Percentiles rank a stretch among this genome's conserved stretches.
These are phyloP conservation scores for Aspergillus hancockii DNA, from an alignment of 495 filamentous ascomycete species.

Conservation along the genomic window DNA sequence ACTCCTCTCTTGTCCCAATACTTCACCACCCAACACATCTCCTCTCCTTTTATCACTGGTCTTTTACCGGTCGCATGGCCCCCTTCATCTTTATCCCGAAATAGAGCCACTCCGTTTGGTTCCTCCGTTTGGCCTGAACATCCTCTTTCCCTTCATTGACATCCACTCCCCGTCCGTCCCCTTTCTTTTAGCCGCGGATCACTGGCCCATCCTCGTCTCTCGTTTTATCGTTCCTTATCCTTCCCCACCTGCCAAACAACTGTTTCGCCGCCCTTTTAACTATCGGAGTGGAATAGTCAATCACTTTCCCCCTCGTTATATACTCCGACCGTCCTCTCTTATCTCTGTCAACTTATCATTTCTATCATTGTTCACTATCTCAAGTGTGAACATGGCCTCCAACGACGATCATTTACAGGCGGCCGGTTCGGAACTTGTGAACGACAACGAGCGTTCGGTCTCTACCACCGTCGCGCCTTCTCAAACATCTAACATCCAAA, in stretches of 20 bases:
- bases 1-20: neutral
- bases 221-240: constrained; percentile 8
- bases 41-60: constrained; percentile 6
- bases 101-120: constrained; percentile 8
- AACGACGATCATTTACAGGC: constrained; percentile 25
- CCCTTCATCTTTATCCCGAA: constrained; percentile 6
- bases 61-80: constrained; percentile 18
- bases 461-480: constrained; percentile 21
- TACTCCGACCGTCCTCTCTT: constrained; percentile 8
- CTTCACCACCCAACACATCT: constrained; percentile 1
- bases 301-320: neutral
- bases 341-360: constrained; percentile 8
- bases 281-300: neutral
- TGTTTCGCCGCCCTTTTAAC: neutral
- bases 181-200: constrained; percentile 18
- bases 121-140: constrained; percentile 1
- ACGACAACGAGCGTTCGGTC: constrained; percentile 22
- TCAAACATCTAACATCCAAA: constrained; percentile 23
- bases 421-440: constrained; percentile 16
- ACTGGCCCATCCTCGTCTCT: constrained; percentile 14
- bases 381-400: constrained; percentile 26
- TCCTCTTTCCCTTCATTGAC: constrained; percentile 3
- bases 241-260: constrained; percentile 7
- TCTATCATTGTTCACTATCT: neutral
- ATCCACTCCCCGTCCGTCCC: constrained; percentile 9